These are phyloP conservation scores for Pyropia haitanensis DNA, from an alignment of 23 red algal species.

Conservation along the genomic window DNA sequence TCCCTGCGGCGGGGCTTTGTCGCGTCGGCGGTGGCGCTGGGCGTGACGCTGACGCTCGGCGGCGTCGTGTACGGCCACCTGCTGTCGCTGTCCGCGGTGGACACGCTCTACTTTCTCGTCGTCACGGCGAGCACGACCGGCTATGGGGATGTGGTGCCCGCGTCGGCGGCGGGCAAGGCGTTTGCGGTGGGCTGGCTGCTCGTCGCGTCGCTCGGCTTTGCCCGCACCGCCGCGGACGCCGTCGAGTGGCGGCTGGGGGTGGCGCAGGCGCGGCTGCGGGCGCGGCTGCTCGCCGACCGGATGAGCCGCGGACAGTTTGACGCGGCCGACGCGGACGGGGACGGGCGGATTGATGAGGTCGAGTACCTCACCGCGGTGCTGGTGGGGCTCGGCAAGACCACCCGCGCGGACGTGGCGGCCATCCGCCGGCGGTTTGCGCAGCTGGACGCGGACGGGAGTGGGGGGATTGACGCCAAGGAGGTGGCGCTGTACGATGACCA, in stretches of 20 bases:
- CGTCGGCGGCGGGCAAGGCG: slow-evolving; percentile 18
- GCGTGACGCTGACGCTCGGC: not conserved
- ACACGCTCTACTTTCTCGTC: slow-evolving; percentile 38
- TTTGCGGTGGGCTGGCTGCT: slow-evolving; percentile 27
- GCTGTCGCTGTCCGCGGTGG: slow-evolving; percentile 1
- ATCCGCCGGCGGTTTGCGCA: slow-evolving; percentile 26
- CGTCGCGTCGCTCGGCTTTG: slow-evolving; percentile 16
- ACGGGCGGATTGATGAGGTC: slow-evolving; percentile 13
- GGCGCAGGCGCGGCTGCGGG: not conserved
- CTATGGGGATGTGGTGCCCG: slow-evolving; percentile 35
- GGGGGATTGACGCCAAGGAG: slow-evolving; percentile 26
- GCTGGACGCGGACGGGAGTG: slow-evolving; percentile 29
- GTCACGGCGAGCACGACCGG: slow-evolving; percentile 46
- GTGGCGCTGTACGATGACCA: not conserved
- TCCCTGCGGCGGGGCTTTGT: not conserved
- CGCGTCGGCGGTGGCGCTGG: not conserved
- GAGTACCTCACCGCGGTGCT: slow-evolving; percentile 34
- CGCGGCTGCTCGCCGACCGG: slow-evolving; percentile 1
- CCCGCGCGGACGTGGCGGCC: slow-evolving; percentile 12
- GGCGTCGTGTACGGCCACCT: slow-evolving; percentile 10
- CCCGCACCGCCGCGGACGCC: not conserved
- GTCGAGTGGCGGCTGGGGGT: slow-evolving; percentile 4
- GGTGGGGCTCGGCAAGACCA: slow-evolving; percentile 18
- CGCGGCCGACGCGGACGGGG: slow-evolving; percentile 22
- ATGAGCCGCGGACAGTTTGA: slow-evolving; percentile 6